Conservation (phyloP, 1,284 basidiomycete species). For the Tilletia horrida region DNA sequence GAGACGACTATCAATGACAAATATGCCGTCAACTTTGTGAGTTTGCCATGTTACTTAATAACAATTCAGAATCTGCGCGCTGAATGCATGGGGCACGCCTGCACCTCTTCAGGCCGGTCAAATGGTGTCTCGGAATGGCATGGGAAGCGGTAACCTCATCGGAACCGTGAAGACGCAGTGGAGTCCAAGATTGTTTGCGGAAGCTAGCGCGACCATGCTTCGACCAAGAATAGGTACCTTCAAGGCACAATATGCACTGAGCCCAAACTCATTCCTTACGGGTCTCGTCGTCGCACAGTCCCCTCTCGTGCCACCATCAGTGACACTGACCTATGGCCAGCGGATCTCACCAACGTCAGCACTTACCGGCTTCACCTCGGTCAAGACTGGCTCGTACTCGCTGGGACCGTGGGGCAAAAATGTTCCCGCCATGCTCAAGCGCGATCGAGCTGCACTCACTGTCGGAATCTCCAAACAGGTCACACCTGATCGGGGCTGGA, state of each 20-base stretch:
- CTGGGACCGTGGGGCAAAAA: constrained; percentile 57
- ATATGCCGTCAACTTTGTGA: constrained; percentile 29
- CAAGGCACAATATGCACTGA: constrained; percentile 57
- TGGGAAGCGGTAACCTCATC: constrained; percentile 60
- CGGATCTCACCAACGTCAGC: constrained; percentile 47
- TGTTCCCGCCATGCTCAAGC: constrained; percentile 19
- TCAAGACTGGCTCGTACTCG: constrained; percentile 57
- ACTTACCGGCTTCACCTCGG: constrained; percentile 47
- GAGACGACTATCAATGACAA: constrained; percentile 40
- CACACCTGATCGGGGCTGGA: constrained; percentile 42
- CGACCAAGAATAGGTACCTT: constrained; percentile 57
- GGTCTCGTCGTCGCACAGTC: constrained; percentile 47
- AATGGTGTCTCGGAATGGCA: constrained; percentile 55
- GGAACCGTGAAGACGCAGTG: constrained; percentile 67
- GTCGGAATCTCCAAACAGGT: constrained; percentile 45
- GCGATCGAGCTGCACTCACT: constrained; percentile 37
- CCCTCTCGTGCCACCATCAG: constrained; percentile 52
- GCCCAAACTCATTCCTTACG: constrained; percentile 55
- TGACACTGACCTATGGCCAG: constrained; percentile 58
- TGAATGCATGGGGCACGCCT: background rate
- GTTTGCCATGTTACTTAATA: background rate
- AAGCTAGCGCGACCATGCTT: constrained; percentile 55
- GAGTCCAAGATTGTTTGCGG: constrained; percentile 60
- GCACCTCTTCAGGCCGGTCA: constrained; percentile 40
- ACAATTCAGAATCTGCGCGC: background rate